A percentile compares a stretch with the other conserved stretches of the same genome.
Conservation (phyloP, 2,329 filamentous ascomycete species). For the Ambrosiella xylebori region DNA sequence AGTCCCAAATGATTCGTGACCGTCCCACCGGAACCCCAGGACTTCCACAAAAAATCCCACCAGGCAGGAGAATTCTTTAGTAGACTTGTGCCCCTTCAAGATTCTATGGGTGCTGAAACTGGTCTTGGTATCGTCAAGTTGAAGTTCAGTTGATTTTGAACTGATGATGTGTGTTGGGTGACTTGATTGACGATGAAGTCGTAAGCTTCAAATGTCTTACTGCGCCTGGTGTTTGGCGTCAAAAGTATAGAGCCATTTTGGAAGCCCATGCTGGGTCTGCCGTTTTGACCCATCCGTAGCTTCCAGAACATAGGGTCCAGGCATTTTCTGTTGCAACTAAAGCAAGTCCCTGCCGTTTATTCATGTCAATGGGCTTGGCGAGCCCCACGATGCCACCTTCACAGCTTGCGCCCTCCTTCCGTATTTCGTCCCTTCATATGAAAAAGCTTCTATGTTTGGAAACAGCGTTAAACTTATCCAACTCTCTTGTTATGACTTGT, state of each 20-base stretch:
- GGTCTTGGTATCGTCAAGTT: too few relatives aligned
- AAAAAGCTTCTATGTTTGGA: neutral
- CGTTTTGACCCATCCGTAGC: neutral
- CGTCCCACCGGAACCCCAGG: neutral
- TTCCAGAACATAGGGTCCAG: neutral
- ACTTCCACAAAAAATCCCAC: neutral
- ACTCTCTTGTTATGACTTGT: neutral
- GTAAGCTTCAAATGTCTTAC: neutral
- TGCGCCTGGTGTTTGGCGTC: neutral
- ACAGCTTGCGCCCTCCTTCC: neutral
- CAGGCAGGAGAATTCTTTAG: neutral
- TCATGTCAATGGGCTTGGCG: neutral
- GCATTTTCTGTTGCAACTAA: neutral
- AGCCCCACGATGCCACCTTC: neutral
- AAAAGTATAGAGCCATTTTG: neutral
- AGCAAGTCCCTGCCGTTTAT: slow-evolving; percentile 3
- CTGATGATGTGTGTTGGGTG: neutral
- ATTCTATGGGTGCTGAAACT: neutral
- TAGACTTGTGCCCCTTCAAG: neutral
- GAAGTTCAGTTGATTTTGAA: neutral
- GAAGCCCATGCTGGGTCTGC: neutral
- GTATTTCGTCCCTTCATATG: neutral
- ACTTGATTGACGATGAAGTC: neutral
- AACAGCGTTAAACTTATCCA: neutral
- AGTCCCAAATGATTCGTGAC: neutral